These are phyloP conservation scores for Zygosaccharomyces siamensis DNA, from an alignment of 805 yeast genomes.

Conservation along the genomic window DNA sequence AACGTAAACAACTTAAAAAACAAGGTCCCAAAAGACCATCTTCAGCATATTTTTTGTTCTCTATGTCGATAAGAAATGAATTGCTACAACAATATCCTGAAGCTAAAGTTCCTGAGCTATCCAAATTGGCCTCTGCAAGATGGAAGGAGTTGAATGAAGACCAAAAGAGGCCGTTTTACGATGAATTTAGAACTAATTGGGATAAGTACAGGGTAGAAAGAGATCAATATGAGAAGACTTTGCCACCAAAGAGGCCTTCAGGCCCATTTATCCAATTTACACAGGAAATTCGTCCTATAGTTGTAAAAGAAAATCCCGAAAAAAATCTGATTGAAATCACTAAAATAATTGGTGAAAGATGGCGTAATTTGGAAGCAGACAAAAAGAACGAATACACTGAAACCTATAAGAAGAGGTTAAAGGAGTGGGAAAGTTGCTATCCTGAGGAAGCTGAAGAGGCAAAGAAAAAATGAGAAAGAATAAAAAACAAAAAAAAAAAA, in stretches of 20 bases:
- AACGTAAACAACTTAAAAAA: slow-evolving; percentile 33
- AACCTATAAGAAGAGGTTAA: slow-evolving; percentile 35
- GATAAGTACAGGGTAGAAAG: slow-evolving; percentile 34
- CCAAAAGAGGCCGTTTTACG: slow-evolving; percentile 77
- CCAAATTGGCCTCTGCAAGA: slow-evolving; percentile 75
- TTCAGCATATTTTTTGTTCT: slow-evolving; percentile 37
- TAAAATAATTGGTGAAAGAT: slow-evolving; percentile 29
- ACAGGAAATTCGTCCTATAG: slow-evolving; percentile 33
- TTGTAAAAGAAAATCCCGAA: slow-evolving; percentile 33
- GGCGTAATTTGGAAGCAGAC: slow-evolving; percentile 30
- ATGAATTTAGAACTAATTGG: slow-evolving; percentile 39
- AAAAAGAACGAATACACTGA: slow-evolving; percentile 33
- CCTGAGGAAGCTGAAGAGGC: slow-evolving; percentile 28
- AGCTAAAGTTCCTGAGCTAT: slow-evolving; percentile 38
- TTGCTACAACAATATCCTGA: slow-evolving; percentile 32
- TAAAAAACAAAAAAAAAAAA: too few species aligned
- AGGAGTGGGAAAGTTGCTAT: slow-evolving; percentile 38
- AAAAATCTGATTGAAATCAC: slow-evolving; percentile 35
- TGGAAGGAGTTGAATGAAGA: slow-evolving; percentile 80
- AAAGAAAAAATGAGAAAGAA: slow-evolving; percentile 5
- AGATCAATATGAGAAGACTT: slow-evolving; percentile 34
- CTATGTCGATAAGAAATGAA: slow-evolving; percentile 33
- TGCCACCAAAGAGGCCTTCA: slow-evolving; percentile 39
- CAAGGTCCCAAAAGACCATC: slow-evolving; percentile 38
- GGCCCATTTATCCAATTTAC: slow-evolving; percentile 37